Base-by-base conservation (phyloP, 768 basidiomycete species). In the Asterophora parasitica region DNA sequence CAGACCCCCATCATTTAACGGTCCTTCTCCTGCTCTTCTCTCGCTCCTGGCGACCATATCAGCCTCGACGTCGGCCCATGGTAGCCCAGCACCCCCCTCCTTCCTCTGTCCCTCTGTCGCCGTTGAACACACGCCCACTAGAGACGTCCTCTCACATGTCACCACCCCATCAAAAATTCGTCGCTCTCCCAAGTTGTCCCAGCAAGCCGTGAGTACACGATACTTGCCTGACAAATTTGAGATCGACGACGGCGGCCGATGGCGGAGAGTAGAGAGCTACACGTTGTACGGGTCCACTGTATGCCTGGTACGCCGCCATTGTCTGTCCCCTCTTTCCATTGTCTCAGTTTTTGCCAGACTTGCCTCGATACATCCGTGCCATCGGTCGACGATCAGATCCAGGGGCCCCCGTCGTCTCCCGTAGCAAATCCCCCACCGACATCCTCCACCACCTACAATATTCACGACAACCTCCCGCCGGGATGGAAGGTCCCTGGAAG, bases 211-310 rank as follows among this genome's bases (percentile, higher is more conserved):
- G 15, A 15, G 4, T 42, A 27, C 50, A 32, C 60, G 63, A 48
- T 59, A 58, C 45, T 48, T 87, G n/a, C 79, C 85, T 20, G 74
- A 77, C 58, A 79, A 67, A 58, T 88, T 73, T 60, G 64, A 68
- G 32, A 58, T 70, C 53, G 78, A 68, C n/a, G 31, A 63, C 9
- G 81, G 84, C 66, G 78, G 76, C 4, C 55, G 68, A 45, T 87
- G 84, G 84, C 72, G 75, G 35, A 78, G 72, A 60, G 69, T 76
- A 2, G 65, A 69, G 7, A 55, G 60, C 20, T 88, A 82, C 67
- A 77, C 81, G 10, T 65, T 87, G 32, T 86, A 82, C 55, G 86
- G 87, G n/a, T 82, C 81, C n/a, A 78, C 81, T 11, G 69, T 83
- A 32, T 77, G 83, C 58, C 50, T 67, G n/a, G 79, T 79, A 57